Conservation (phyloP, 2,329 filamentous ascomycete species). For the Neopestalotiopsis clavispora region DNA sequence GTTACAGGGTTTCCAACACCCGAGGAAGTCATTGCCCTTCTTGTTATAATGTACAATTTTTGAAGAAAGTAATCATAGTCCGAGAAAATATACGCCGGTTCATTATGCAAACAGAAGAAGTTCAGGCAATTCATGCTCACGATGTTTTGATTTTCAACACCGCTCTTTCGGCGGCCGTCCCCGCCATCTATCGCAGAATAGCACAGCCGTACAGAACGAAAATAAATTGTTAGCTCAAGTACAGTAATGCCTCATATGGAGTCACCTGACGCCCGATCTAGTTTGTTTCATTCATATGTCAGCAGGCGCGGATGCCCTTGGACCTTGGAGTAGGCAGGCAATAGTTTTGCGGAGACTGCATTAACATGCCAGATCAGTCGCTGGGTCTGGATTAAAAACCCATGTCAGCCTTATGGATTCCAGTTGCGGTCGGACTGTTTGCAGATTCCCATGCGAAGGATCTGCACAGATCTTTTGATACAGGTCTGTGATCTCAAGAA, state of each 20-base stretch:
- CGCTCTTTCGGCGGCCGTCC: neutral
- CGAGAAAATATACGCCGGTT: too few relatives aligned
- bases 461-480: neutral
- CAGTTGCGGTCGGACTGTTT: neutral
- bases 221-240: neutral
- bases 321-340: neutral
- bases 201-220: neutral
- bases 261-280: neutral
- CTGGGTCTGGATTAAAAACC: neutral
- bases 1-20: too few relatives aligned
- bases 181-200: neutral
- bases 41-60: too few relatives aligned
- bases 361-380: neutral
- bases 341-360: neutral
- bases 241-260: neutral
- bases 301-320: neutral
- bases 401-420: neutral
- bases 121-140: too few relatives aligned
- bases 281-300: neutral
- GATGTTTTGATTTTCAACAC: too few relatives aligned
- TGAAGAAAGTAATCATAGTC: too few relatives aligned
- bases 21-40: too few relatives aligned
- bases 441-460: neutral
- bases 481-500: neutral
- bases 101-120: too few relatives aligned